A percentile compares a stretch with the other conserved stretches of the same genome.
phyloP scores from a whole-genome alignment of 768 basidiomycete species.

The Russula virescens region DNA sequence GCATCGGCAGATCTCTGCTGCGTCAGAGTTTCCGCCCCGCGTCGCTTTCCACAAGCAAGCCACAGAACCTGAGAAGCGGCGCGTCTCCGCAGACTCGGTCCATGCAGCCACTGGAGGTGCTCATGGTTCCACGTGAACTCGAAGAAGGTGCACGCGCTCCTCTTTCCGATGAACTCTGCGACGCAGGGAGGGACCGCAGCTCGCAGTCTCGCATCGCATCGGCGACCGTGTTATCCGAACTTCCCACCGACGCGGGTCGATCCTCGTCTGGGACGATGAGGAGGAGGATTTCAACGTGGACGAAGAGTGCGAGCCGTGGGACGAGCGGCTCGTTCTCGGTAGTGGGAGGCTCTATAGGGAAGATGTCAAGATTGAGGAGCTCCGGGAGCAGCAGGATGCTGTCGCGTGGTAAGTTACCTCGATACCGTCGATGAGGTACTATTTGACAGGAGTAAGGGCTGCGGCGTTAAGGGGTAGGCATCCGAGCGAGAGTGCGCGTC shows the following conservation, averaged over 20 bases:
- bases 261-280: slow-evolving; percentile 83
- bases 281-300: slow-evolving; percentile 42
- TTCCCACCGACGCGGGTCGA: slow-evolving; percentile 47
- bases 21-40: too few species aligned
- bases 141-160: too few species aligned
- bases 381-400: slow-evolving; percentile 51
- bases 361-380: slow-evolving; percentile 48
- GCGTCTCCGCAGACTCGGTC: too few species aligned
- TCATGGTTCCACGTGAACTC: too few species aligned
- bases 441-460: slow-evolving; percentile 51
- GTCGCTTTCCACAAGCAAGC: too few species aligned
- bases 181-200: too few species aligned
- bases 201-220: too few species aligned
- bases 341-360: slow-evolving; percentile 79
- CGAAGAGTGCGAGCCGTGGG: slow-evolving; percentile 64
- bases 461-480: slow-evolving; percentile 44
- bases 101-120: too few species aligned
- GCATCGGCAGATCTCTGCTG: too few species aligned
- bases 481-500: slow-evolving; percentile 41
- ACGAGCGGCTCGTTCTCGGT: slow-evolving; percentile 71
- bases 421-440: slow-evolving; percentile 76
- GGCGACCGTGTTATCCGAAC: slow-evolving; percentile 32
- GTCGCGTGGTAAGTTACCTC: slow-evolving; percentile 59
- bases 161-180: too few species aligned
- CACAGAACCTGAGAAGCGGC: too few species aligned